phyloP scores from a whole-genome alignment of 148 eudicot genomes.

The Fagopyrum esculentum region DNA sequence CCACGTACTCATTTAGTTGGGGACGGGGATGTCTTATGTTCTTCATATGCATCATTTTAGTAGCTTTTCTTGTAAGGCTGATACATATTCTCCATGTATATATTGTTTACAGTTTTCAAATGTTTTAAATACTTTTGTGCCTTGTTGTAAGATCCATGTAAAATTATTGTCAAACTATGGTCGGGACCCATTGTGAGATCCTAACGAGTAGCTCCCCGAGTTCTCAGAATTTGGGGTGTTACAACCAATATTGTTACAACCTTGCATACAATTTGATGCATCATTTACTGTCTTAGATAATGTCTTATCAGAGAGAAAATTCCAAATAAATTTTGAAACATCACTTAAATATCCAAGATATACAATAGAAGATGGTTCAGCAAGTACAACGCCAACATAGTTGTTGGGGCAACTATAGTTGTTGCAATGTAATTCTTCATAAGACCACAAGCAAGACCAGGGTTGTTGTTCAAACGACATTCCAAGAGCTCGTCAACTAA shows the following conservation, averaged over 20 bases:
- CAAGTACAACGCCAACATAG: constrained; percentile 78
- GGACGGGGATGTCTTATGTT: no score
- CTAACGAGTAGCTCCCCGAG: no score
- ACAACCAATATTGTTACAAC: constrained; percentile 45
- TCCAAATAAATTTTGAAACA: constrained; percentile 81
- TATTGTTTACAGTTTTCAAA: no score
- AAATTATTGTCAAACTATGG: no score
- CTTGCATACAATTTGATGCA: constrained; percentile 54
- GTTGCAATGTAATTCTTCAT: constrained; percentile 68
- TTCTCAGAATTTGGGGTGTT: no score
- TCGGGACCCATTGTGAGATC: no score
- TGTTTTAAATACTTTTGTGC: no score
- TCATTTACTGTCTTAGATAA: constrained; percentile 35
- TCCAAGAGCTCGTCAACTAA: constrained; percentile 78
- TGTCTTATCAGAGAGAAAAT: constrained; percentile 83
- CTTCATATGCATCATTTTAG: no score
- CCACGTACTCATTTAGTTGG: no score
- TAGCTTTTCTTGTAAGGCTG: no score
- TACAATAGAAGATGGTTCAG: constrained; percentile 74
- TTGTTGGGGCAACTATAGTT: constrained; percentile 70
- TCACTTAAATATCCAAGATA: constrained; percentile 63
- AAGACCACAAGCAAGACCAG: constrained; percentile 82
- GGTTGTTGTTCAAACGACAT: constrained; percentile 72
- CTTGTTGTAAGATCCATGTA: no score
- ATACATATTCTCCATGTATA: no score